Base-by-base conservation (phyloP, 495 filamentous ascomycete genomes). In the Trichodelitschia bisporula region DNA sequence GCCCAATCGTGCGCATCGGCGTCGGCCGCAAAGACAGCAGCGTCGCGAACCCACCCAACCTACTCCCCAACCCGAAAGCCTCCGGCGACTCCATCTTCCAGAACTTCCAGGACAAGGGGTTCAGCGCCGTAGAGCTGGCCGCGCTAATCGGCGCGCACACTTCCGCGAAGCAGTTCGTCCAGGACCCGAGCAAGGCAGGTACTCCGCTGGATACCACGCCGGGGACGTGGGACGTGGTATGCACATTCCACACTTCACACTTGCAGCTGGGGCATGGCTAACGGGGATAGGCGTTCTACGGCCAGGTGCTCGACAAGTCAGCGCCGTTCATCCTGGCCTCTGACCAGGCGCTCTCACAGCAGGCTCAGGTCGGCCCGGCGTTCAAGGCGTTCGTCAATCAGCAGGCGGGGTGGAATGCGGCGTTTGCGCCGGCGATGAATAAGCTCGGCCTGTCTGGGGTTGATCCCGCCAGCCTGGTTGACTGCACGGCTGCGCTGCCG, bases 121-220 rank as follows among this genome's bases (percentile, higher is more conserved):
- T 46, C 41, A 36, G 33, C 9, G 32, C 36, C 9, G 35, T 16
- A 4, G 43, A 46, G 17, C 37, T 43, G 15, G 40, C 33, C 11
- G 43, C 43, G 8, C 38, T 46, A 4, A 32, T 46, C 14, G 43
- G 43, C 28, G 43, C 43, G 3, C 42, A 45, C 35, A 40, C 24
- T 4, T 20, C 35, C 1, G 31, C 42, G 9, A 30, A 16, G n/a
- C 42, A 45, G 23, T 32, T 27, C 26, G 17, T 16, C 28, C 32
- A 33, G 19, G 34, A 42, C 17, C 33, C 33, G 3, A 32, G 36
- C 12, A 21, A 34, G 17, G 33, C 34, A 5, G 37, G 37, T 9
- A 6, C 33, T 1, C n/a, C n/a, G n/a, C 21, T 36, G 21, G 43
- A 46, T 25, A 34, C 35, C n/a, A 43, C 43, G 6, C 40, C 40